Conservation (phyloP, 768 basidiomycete species). For the Agrocybe chaxingu region DNA sequence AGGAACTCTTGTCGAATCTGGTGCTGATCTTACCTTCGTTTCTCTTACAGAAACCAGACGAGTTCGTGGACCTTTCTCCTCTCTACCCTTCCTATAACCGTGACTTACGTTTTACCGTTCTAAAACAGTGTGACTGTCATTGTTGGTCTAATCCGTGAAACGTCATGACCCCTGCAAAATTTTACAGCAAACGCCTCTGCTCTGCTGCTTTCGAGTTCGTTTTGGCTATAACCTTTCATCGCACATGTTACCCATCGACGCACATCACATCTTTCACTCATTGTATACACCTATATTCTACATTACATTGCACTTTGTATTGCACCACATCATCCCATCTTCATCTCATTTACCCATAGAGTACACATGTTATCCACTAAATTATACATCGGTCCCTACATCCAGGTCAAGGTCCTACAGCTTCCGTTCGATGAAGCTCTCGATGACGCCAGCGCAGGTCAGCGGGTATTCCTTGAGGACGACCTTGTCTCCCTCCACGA, state of each 20-base stretch:
- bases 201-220: background rate
- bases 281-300: constrained; percentile 11
- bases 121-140: constrained; percentile 64
- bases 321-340: background rate
- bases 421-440: constrained; percentile 76
- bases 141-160: constrained; percentile 67
- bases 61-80: constrained; percentile 45
- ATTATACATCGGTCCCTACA: constrained; percentile 3
- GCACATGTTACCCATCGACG: constrained; percentile 2
- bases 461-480: constrained; percentile 77
- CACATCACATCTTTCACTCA: constrained; percentile 7
- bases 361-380: background rate
- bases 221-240: constrained; percentile 8
- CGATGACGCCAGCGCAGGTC: constrained; percentile 69
- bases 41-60: constrained; percentile 66
- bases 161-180: constrained; percentile 29
- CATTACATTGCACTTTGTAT: constrained; percentile 9
- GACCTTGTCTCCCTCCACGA: constrained; percentile 63
- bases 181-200: background rate
- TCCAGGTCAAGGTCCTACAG: constrained; percentile 31
- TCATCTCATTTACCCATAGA: background rate
- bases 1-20: constrained; percentile 4
- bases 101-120: background rate
- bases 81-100: constrained; percentile 11
- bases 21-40: constrained; percentile 9